A percentile compares a stretch with the other conserved stretches of the same genome.
phyloP scores from a whole-genome alignment of 805 yeast species.

The Maudiozyma bulderi region DNA sequence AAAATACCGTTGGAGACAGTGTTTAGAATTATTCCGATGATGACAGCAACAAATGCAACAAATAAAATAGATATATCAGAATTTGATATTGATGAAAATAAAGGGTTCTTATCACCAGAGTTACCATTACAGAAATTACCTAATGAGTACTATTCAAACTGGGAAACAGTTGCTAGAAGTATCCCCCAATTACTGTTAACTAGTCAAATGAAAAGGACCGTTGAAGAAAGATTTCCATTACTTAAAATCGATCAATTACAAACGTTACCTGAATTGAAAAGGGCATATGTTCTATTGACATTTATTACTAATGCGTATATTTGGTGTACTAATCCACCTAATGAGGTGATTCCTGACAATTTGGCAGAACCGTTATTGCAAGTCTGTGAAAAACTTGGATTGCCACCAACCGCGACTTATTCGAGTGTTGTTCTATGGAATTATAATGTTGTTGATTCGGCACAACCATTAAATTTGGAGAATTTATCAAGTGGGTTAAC shows the following conservation, averaged over 20 bases:
- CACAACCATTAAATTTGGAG: conserved; percentile 42
- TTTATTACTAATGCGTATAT: conserved; percentile 83
- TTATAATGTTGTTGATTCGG: conserved; percentile 46
- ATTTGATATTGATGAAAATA: conserved; percentile 57
- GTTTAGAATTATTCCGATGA: neutral
- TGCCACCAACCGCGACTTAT: conserved; percentile 84
- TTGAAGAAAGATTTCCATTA: conserved; percentile 51
- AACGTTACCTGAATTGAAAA: conserved; percentile 46
- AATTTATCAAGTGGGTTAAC: conserved; percentile 73
- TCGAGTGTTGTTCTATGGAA: conserved; percentile 88
- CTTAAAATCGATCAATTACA: conserved; percentile 35
- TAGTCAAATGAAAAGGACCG: conserved; percentile 45
- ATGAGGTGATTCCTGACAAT: conserved; percentile 53
- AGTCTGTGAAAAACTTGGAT: conserved; percentile 48
- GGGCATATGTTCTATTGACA: conserved; percentile 74
- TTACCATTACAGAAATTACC: conserved; percentile 56
- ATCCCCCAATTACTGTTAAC: conserved; percentile 62
- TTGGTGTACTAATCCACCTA: conserved; percentile 67
- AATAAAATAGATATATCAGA: conserved; percentile 42
- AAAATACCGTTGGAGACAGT: neutral
- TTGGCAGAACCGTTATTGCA: conserved; percentile 62
- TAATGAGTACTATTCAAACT: conserved; percentile 52
- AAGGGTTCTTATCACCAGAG: conserved; percentile 73
- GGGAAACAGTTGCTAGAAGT: conserved; percentile 63
- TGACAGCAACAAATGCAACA: neutral